Conservation (phyloP, 306 rosid species). For the Argentina anserina region DNA sequence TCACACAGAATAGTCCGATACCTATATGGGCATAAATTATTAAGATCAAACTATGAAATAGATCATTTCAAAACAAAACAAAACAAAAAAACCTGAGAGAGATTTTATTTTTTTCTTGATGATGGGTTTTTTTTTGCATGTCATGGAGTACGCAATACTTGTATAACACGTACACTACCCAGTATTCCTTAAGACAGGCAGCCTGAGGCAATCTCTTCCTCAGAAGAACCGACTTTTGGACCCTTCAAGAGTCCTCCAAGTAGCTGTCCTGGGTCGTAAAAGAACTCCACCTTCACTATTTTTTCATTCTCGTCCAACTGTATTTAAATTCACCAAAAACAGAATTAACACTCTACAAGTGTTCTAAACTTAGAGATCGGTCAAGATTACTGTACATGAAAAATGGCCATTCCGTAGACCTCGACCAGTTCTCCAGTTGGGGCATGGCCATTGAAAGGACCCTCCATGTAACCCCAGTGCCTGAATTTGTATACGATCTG, state of each 20-base stretch:
- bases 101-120: too few relatives aligned
- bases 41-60: too few relatives aligned
- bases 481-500: constrained; percentile 60
- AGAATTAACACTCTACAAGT: too few relatives aligned
- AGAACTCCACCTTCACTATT: constrained; percentile 39
- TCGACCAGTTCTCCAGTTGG: constrained; percentile 53
- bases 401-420: constrained; percentile 53
- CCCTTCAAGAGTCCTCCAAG: constrained; percentile 34
- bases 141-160: not conserved
- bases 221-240: constrained; percentile 12
- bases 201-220: constrained; percentile 15
- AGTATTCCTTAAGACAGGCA: constrained; percentile 31
- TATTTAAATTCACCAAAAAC: not conserved
- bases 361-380: not conserved
- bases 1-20: not conserved
- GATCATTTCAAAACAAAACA: too few relatives aligned
- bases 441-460: constrained; percentile 57
- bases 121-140: too few relatives aligned
- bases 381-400: constrained; percentile 29
- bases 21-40: not conserved
- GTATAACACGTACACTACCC: constrained; percentile 13
- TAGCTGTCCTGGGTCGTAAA: constrained; percentile 28
- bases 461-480: constrained; percentile 86
- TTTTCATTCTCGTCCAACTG: constrained; percentile 27
- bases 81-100: too few relatives aligned